Evolutionary conservation across 2,329 filamentous ascomycete species (phyloP), one percentile per base, ranked within the genome.

Genomic region (Neonectria hederae): DNA sequence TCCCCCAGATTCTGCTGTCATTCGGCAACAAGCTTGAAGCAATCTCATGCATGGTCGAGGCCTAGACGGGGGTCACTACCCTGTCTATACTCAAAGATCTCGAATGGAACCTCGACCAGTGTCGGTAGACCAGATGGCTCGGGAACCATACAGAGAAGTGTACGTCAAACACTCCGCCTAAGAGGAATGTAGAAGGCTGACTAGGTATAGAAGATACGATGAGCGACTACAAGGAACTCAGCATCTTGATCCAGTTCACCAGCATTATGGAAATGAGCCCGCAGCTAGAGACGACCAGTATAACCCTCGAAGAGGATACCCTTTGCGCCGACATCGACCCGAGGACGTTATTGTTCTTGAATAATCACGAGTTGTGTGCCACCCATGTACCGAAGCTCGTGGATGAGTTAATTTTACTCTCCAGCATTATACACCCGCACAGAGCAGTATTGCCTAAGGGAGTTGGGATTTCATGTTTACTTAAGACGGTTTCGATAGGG

Each of bases 261-360:
- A 61, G 60, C 59, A 65, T 45, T 65, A 73, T 42, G 45, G 51
- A 19, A 63, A 67, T 42, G 61, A 67, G 21, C 67, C 62, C 4
- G 59, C 61, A 43, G n/a, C 56, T 35, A 59, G 40, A 48, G 53
- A 70, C 22, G 52, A 62, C 17, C 60, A 62, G 42, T 65, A 65
- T 51, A 65, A 70, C 10, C 55, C 57, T n/a, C 61, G 65, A 38
- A 67, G 62, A 53, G 65, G 65, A 11, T 65, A 68, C 24, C 63
- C 65, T 32, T 48, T 73, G 11, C 71, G 70, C 54, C 65, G 68
- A 14, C 69, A 66, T 26, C 69, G 65, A 53, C 68, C 66, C 11
- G 75, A 75, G 30, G 66, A 77, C 40, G 69, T 77, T 42, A 75
- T 77, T 65, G 74, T 77, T 42, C 73, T 77, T 42, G 76, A 77